phyloP scores from a whole-genome alignment of 164 flowering plant genomes.

The Brasenia schreberi region DNA sequence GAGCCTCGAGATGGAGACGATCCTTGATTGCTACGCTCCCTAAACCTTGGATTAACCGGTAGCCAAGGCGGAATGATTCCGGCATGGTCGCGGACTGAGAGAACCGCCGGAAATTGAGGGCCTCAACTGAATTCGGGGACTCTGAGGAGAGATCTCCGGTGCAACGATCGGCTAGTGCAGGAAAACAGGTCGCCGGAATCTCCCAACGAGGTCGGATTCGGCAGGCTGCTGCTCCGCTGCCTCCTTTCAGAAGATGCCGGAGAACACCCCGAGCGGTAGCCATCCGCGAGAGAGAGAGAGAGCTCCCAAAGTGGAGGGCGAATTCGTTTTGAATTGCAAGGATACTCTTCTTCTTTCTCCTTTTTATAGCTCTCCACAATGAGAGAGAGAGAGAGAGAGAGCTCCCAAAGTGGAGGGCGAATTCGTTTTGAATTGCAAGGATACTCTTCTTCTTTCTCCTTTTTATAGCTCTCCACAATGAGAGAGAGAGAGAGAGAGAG shows the following conservation, averaged over 20 bases:
- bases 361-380: neutral
- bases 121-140: neutral
- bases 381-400: neutral
- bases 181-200: neutral
- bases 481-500: too few species aligned
- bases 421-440: too few species aligned
- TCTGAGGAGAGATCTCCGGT: neutral
- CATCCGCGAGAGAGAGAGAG: neutral
- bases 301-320: neutral
- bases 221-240: neutral
- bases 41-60: neutral
- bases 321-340: neutral
- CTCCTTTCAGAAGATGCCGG: neutral
- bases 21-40: neutral
- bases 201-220: neutral
- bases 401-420: too few species aligned
- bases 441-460: too few species aligned
- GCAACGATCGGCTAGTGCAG: neutral
- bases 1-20: neutral
- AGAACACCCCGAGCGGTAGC: neutral
- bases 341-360: neutral
- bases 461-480: too few species aligned
- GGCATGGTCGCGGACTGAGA: neutral
- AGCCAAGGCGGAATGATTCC: neutral
- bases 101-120: neutral